Conservation (phyloP, 192 early-diverging fungal species). For the Umbelopsis ramanniana region DNA sequence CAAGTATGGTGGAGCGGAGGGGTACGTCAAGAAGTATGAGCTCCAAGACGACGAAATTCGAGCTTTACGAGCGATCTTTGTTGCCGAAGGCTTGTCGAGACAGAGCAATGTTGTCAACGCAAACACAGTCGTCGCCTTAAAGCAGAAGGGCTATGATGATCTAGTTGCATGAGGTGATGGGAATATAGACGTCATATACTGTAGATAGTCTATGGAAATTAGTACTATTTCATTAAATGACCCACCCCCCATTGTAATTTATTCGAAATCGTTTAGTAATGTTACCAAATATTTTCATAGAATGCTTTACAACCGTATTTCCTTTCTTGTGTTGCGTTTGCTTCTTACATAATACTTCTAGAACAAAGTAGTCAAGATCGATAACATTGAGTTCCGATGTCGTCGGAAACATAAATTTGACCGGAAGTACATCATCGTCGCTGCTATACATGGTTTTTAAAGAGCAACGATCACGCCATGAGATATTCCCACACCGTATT, state of each 20-base stretch:
- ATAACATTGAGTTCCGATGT: too few species aligned
- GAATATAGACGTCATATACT: neutral
- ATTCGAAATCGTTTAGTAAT: too few species aligned
- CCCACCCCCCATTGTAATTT: neutral
- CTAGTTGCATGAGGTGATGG: neutral
- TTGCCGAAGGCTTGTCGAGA: neutral
- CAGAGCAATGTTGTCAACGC: conserved; percentile 2
- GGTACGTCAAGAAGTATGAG: neutral
- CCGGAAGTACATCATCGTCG: too few species aligned
- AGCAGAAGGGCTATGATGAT: neutral
- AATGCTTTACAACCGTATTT: too few species aligned
- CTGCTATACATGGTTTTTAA: too few species aligned
- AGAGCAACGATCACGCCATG: too few species aligned
- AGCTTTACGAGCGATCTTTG: neutral
- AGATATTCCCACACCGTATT: too few species aligned
- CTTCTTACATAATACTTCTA: too few species aligned
- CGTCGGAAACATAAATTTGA: too few species aligned
- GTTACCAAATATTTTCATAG: too few species aligned
- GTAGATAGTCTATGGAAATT: neutral
- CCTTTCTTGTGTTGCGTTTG: too few species aligned
- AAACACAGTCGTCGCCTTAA: neutral
- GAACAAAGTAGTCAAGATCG: too few species aligned
- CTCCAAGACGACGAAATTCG: conserved; percentile 6
- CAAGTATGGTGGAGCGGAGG: neutral
- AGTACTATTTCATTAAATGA: neutral